Base-by-base conservation (phyloP, 2,329 filamentous ascomycete species). In the Pezicula rhizophila region DNA sequence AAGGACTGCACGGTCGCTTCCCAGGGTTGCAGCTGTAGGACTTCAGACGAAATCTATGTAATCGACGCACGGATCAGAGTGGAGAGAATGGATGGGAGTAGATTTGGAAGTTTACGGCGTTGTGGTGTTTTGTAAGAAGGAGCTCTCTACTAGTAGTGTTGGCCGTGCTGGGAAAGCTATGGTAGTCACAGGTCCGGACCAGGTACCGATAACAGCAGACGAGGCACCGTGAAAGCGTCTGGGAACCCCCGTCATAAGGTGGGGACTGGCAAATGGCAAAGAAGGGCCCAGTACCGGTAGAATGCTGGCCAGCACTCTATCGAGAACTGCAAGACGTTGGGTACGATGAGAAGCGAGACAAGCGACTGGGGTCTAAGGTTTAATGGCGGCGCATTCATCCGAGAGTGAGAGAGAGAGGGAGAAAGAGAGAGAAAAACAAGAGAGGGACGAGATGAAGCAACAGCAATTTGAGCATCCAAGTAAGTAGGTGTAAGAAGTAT, bases 301-400 rank as follows among this genome's bases (percentile, higher is more conserved):
- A 43, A 51, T 49, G 49, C 51, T 57, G 49, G 56, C 54, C 44
- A 52, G 50, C 53, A 58, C 55, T 57, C 53, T 60, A 57, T 59
- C 54, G 45, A 60, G 56, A 54, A 57, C 54, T 56, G 59, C 57
- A 60, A 56, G 49, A 53, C 39, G 54, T 48, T 60, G 57, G 56
- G 47, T 58, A 62, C 57, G 57, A 59, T 59, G 58, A 59, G 48
- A 31, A 31, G 28, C 28, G 28, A 31, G 28, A 10, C 47, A 57
- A 60, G 54, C 49, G 57, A 60, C 59, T 57, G 49, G 59, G 53
- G 49, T 55, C 45, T 14, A 28, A 25, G 49, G 47, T 52, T 48
- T 55, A 50, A 43, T 61, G 54, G 58, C 57, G 59, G 57, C 55
- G 58, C 54, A 60, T 57, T 62, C 60, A 61, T 63, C 60, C 60